Percentiles rank a stretch among this genome's conserved stretches.
Evolutionary conservation across 2,329 filamentous ascomycete species (phyloP).

Genomic region (Colletotrichum lindemuthianum): DNA sequence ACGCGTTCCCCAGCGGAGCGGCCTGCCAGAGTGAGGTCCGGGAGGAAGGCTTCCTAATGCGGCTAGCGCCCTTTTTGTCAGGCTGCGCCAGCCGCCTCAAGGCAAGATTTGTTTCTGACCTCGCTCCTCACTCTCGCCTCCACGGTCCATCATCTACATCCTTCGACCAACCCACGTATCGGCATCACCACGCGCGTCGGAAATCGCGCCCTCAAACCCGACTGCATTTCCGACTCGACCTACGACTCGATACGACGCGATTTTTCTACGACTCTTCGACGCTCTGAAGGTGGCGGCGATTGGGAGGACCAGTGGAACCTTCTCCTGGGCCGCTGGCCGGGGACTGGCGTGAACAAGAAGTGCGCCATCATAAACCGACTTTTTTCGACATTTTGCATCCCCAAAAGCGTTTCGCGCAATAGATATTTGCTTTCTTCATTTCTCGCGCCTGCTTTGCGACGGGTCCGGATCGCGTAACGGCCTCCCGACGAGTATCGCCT

Average conservation of each 20-base stretch:
- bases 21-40: conserved; percentile 39
- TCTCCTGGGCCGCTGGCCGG: conserved; percentile 59
- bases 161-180: conserved; percentile 41
- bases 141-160: conserved; percentile 47
- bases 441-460: conserved; percentile 40
- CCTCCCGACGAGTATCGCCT: conserved; percentile 13
- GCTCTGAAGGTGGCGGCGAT: conserved; percentile 53
- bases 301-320: conserved; percentile 56
- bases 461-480: conserved; percentile 37
- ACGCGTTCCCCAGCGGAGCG: conserved; percentile 1
- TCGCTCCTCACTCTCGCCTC: conserved; percentile 50
- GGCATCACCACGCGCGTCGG: conserved; percentile 64
- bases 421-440: conserved; percentile 37
- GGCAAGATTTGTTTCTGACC: conserved; percentile 56
- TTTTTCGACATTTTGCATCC: conserved; percentile 47
- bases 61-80: conserved; percentile 45
- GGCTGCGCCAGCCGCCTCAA: conserved; percentile 50
- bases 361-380: conserved; percentile 52
- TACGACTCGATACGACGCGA: conserved; percentile 49
- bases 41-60: conserved; percentile 38
- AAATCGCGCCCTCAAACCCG: conserved; percentile 53
- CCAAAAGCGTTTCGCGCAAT: conserved; percentile 40
- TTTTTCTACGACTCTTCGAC: conserved; percentile 44
- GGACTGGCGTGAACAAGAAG: conserved; percentile 52
- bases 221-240: conserved; percentile 45